phyloP scores from a whole-genome alignment of 1,139 yeast genomes.

The Hansenula lynferdii region DNA sequence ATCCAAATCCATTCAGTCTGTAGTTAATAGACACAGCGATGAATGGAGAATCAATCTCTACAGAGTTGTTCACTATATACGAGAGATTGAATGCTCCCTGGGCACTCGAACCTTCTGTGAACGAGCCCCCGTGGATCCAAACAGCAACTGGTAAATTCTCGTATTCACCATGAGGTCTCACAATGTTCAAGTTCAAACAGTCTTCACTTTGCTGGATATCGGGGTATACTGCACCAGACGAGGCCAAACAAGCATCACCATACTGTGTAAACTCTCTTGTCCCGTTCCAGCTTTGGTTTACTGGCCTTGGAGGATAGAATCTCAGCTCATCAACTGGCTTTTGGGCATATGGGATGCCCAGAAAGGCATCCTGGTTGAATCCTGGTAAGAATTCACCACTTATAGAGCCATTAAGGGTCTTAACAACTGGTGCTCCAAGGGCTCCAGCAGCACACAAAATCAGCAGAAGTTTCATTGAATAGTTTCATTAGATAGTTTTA shows the following conservation, averaged over 20 bases:
- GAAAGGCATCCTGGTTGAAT: constrained; percentile 17
- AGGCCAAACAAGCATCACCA: constrained; percentile 14
- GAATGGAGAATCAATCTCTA: neutral
- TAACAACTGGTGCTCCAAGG: constrained; percentile 1
- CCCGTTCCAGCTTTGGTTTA: constrained; percentile 9
- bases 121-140: neutral
- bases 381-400: constrained; percentile 7
- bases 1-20: neutral
- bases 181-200: constrained; percentile 2
- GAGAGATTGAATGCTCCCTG: neutral
- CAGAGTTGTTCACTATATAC: neutral
- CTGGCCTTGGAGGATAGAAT: constrained; percentile 19
- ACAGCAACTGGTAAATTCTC: neutral
- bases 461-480: no score
- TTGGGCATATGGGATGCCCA: constrained; percentile 24
- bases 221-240: constrained; percentile 5
- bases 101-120: neutral
- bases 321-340: constrained; percentile 21
- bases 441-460: neutral
- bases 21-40: neutral
- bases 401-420: constrained; percentile 8
- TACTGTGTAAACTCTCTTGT: constrained; percentile 9
- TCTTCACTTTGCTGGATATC: constrained; percentile 11
- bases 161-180: neutral
- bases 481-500: no score